Conservation (phyloP, 2,329 filamentous ascomycete genomes). For the Arachnopeziza araneosa region DNA sequence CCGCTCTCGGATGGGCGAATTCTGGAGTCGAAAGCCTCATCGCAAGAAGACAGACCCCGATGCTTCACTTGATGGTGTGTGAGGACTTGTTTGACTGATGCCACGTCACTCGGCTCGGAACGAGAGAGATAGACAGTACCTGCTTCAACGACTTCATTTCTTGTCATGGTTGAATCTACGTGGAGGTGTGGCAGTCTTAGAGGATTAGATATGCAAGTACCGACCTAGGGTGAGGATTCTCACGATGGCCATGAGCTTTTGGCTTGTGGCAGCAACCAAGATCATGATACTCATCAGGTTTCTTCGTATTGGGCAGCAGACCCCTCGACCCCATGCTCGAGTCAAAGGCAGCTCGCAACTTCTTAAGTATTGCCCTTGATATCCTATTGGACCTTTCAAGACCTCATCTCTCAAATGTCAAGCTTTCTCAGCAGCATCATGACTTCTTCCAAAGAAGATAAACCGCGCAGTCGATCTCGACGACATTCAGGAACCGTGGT, state of each 20-base stretch:
- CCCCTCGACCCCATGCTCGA: background rate
- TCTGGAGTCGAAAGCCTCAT: background rate
- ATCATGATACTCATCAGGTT: background rate
- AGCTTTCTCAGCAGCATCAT: conserved; percentile 14
- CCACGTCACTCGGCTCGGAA: conserved; percentile 1
- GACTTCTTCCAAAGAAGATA: conserved; percentile 24
- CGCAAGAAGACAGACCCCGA: background rate
- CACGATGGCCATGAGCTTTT: background rate
- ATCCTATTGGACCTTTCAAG: background rate
- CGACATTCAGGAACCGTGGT: conserved; percentile 18
- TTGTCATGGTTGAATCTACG: background rate
- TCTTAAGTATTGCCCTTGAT: background rate
- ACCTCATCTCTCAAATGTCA: conserved; percentile 4
- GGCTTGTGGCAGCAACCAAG: background rate
- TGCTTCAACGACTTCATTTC: background rate
- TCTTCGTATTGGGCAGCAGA: background rate
- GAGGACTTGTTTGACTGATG: background rate
- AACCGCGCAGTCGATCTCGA: conserved; percentile 7
- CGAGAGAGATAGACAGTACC: conserved; percentile 1
- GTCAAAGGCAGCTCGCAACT: background rate
- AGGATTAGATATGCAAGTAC: background rate
- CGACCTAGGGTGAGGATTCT: background rate
- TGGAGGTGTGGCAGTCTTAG: conserved; percentile 3
- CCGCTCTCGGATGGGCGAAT: background rate
- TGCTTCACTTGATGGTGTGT: conserved; percentile 3